These are phyloP conservation scores for Colletotrichum tropicale DNA, from an alignment of 2,329 filamentous ascomycete species.

Conservation along the genomic window DNA sequence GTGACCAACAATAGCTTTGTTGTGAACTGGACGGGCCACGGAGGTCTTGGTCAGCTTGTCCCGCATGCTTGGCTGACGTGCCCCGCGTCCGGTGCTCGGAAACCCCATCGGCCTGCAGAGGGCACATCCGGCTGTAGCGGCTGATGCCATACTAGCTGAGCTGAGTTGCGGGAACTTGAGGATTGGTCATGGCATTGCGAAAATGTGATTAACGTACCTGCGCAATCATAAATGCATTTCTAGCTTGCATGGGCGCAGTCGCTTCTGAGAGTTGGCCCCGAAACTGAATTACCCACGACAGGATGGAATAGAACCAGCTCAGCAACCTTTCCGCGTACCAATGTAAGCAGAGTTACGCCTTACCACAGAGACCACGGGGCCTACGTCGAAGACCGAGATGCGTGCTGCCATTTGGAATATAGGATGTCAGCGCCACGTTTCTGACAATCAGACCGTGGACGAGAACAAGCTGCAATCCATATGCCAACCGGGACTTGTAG, in stretches of 20 bases:
- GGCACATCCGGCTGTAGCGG: constrained; percentile 23
- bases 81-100: constrained; percentile 25
- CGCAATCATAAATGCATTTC: neutral
- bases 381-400: neutral
- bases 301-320: neutral
- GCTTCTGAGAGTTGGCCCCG: neutral
- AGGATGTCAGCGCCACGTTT: neutral
- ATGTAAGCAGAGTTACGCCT: neutral
- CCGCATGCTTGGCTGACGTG: constrained; percentile 4
- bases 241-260: neutral
- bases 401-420: neutral
- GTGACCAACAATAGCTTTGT: constrained; percentile 42
- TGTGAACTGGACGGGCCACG: constrained; percentile 1
- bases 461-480: neutral
- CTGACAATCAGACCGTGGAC: neutral
- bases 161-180: constrained; percentile 24
- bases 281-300: neutral
- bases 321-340: neutral
- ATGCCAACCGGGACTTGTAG: neutral
- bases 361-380: neutral
- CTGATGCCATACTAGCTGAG: constrained; percentile 31
- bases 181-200: neutral
- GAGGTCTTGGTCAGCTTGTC: constrained; percentile 23
- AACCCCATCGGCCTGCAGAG: constrained; percentile 30
- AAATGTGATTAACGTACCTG: constrained; percentile 32